Conservation (phyloP, 1,139 yeast genomes). For the Scheffersomyces illinoinensis region DNA sequence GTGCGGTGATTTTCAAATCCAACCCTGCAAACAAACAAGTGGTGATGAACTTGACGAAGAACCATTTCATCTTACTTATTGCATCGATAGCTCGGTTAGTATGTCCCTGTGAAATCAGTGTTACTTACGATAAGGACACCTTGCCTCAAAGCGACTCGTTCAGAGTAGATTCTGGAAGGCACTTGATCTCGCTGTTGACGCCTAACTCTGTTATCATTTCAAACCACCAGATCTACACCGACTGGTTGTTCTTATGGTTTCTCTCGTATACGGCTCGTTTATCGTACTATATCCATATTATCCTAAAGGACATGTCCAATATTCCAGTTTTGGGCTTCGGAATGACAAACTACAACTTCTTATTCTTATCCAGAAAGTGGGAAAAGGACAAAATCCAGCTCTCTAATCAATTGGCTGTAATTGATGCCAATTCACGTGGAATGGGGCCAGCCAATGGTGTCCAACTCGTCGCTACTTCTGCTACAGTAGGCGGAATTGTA, state of each 20-base stretch:
- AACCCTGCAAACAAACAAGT: constrained; percentile 33
- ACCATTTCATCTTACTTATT: constrained; percentile 49
- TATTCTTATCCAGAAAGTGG: constrained; percentile 87
- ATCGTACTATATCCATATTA: constrained; percentile 64
- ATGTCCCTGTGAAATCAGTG: constrained; percentile 41
- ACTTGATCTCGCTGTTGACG: constrained; percentile 33
- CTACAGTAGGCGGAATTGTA: constrained; percentile 14
- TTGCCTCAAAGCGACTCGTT: constrained; percentile 18
- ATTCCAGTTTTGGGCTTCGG: constrained; percentile 87
- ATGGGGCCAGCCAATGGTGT: constrained; percentile 55
- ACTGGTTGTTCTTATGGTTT: constrained; percentile 96
- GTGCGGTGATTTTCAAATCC: constrained; percentile 25
- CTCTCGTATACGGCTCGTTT: constrained; percentile 66
- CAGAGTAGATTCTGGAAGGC: constrained; percentile 20
- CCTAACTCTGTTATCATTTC: constrained; percentile 66
- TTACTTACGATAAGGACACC: constrained; percentile 40
- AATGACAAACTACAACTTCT: constrained; percentile 76
- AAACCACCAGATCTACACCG: constrained; percentile 92
- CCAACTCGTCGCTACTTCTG: constrained; percentile 27
- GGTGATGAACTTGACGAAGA: constrained; percentile 48
- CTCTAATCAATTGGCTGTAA: constrained; percentile 52
- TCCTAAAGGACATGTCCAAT: constrained; percentile 73
- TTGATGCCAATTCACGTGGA: constrained; percentile 56
- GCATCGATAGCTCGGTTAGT: constrained; percentile 43
- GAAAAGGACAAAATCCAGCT: constrained; percentile 63